Base-by-base conservation (phyloP, 345 rosid species). In the Viola odorata region DNA sequence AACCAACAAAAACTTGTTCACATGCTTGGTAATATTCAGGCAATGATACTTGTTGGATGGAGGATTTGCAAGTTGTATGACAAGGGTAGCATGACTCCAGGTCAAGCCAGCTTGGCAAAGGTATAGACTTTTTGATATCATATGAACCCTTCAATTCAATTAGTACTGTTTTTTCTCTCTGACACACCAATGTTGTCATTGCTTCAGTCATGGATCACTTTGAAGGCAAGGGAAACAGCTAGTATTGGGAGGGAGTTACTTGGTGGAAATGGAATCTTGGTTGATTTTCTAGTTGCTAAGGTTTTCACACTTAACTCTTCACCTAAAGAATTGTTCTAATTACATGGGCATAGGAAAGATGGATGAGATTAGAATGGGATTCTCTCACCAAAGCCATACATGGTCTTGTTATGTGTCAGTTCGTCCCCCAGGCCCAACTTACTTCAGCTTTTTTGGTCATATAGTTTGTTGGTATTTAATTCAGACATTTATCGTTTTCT, bases 21-120 rank as follows among this genome's bases (percentile, higher is more conserved):
- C 57, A 90, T 94, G 86, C 78, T 91, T 63, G 92, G 97, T 15
- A 84, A 90, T 74, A 74, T 94, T 63, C 96, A 94, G 73, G 97
- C 95, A 11, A 94, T 94, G 95, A 51, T 78, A 68, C 87, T 94
- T 10, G 81, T 94, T 70, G 97, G 97, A 63, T 94, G 97, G 97
- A 91, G 97, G 62, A 83, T 94, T 45, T 94, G 99, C 83, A 91
- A 90, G 72, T 58, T 88, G 62, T 94, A 90, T 55, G 99, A 94
- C 73, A 50, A 60, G 9, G 97, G 92, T 66, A 80, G 71, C 69
- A 85, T 95, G 92, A 95, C 99, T 52, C 78, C 89, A 0, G 99
- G 97, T 67, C 95, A 88, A 39, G 96, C 97, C 72, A 95, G 99
- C 82, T 78, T 91, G 75, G 99, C 85, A 71, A 95, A 95, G 96